phyloP scores from a whole-genome alignment of 2,329 filamentous ascomycete species.

The Colletotrichum sp. region DNA sequence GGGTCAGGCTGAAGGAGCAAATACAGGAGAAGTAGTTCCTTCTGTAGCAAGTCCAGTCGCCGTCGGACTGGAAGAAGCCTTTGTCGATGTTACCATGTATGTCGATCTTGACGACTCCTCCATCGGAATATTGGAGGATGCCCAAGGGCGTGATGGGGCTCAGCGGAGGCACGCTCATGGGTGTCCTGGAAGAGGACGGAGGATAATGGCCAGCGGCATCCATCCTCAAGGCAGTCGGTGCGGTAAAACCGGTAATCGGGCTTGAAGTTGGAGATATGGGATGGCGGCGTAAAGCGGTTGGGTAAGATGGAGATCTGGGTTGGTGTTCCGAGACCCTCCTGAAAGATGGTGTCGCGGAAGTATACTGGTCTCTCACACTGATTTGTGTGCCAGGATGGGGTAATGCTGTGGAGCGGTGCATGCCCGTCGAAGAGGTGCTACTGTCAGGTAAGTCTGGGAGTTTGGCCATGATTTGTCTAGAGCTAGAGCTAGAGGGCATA shows the following conservation, averaged over 20 bases:
- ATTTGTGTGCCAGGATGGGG: constrained; percentile 56
- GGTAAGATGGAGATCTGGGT: constrained; percentile 57
- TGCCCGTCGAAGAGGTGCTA: constrained; percentile 57
- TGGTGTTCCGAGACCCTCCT: constrained; percentile 54
- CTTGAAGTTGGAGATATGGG: constrained; percentile 60
- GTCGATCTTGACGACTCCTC: constrained; percentile 66
- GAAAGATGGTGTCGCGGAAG: constrained; percentile 55
- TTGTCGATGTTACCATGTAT: constrained; percentile 86
- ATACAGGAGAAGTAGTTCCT: constrained; percentile 90
- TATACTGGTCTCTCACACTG: constrained; percentile 60
- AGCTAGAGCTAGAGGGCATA: not conserved
- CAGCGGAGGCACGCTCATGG: constrained; percentile 59
- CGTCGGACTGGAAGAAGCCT: constrained; percentile 82
- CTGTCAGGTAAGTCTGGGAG: constrained; percentile 44
- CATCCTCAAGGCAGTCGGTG: constrained; percentile 15
- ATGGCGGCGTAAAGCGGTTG: constrained; percentile 51
- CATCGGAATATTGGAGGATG: constrained; percentile 66
- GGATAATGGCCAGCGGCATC: constrained; percentile 36
- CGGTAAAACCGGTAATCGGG: constrained; percentile 33
- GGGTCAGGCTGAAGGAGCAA: constrained; percentile 76
- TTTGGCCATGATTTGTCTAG: constrained; percentile 8
- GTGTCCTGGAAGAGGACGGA: constrained; percentile 33
- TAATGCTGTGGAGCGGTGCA: constrained; percentile 59
- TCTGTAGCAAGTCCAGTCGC: constrained; percentile 91
- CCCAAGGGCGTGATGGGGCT: constrained; percentile 56